phyloP scores from a whole-genome alignment of 495 filamentous ascomycete genomes.

The Amphirosellinia nigrospora region DNA sequence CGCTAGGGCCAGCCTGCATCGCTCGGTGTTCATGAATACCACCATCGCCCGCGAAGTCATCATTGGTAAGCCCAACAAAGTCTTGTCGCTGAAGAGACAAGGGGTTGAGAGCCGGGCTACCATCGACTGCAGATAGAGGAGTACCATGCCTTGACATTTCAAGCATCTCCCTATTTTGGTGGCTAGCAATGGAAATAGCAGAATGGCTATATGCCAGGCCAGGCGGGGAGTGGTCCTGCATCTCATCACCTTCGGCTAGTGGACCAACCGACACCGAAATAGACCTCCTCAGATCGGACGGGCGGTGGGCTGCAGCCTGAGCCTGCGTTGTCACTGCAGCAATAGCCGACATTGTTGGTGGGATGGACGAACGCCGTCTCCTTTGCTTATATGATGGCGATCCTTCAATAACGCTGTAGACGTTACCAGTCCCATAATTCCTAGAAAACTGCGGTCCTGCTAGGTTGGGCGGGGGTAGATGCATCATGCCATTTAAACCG shows the following conservation, averaged over 20 bases:
- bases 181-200: constrained; percentile 57
- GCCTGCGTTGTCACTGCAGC: constrained; percentile 64
- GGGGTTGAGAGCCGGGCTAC: constrained; percentile 73
- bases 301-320: constrained; percentile 65
- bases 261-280: constrained; percentile 89
- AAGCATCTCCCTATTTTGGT: constrained; percentile 66
- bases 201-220: constrained; percentile 70
- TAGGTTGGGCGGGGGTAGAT: constrained; percentile 86
- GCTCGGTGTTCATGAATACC: constrained; percentile 66
- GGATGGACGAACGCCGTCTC: constrained; percentile 87
- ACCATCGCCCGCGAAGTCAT: constrained; percentile 63
- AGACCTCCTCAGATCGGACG: constrained; percentile 88
- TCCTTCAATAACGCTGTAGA: constrained; percentile 95
- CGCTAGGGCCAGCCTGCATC: constrained; percentile 69
- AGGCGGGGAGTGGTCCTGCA: constrained; percentile 70
- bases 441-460: constrained; percentile 77
- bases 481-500: constrained; percentile 83
- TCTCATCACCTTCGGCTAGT: constrained; percentile 76
- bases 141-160: constrained; percentile 89
- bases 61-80: constrained; percentile 60
- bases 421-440: constrained; percentile 74
- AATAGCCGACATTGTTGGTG: constrained; percentile 71
- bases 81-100: constrained; percentile 72
- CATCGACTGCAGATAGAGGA: constrained; percentile 80
- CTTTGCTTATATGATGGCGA: constrained; percentile 99